phyloP scores from a whole-genome alignment of 1,284 basidiomycete genomes.

The Sporisorium exsertum region DNA sequence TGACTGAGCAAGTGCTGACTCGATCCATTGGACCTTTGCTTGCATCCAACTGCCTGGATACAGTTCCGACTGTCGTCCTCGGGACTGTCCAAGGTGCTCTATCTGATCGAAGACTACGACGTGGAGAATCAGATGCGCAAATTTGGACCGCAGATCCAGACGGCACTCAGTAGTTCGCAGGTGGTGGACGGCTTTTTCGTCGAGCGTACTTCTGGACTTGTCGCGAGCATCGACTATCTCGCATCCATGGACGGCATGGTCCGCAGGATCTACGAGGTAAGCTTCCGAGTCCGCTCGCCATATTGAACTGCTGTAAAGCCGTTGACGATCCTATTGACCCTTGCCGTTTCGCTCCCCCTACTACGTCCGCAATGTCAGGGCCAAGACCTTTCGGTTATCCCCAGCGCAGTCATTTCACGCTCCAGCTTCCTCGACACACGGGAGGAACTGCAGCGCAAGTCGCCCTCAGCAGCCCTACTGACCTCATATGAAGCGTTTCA shows the following conservation, averaged over 20 bases:
- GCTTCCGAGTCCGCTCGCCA: background rate
- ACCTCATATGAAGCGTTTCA: slow-evolving; percentile 72
- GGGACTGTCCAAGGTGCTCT: slow-evolving; percentile 72
- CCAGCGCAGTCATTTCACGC: slow-evolving; percentile 69
- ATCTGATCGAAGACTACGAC: slow-evolving; percentile 74
- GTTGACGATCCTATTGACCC: background rate
- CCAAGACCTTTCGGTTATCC: slow-evolving; percentile 71
- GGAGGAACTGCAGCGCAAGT: slow-evolving; percentile 66
- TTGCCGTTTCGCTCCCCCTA: background rate
- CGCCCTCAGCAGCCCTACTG: slow-evolving; percentile 68
- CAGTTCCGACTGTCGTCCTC: slow-evolving; percentile 72
- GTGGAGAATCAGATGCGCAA: slow-evolving; percentile 63
- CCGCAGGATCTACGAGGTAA: slow-evolving; percentile 64
- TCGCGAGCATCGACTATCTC: slow-evolving; percentile 73
- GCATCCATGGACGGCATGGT: slow-evolving; percentile 72
- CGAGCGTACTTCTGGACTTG: slow-evolving; percentile 72
- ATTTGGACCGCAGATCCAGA: slow-evolving; percentile 68
- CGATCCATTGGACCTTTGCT: background rate
- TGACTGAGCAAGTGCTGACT: background rate
- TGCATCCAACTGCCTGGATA: background rate
- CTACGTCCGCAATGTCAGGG: slow-evolving; percentile 3
- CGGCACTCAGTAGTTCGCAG: slow-evolving; percentile 72
- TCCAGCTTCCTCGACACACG: slow-evolving; percentile 68
- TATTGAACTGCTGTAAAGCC: background rate
- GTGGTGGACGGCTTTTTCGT: slow-evolving; percentile 74